Evolutionary conservation across 176 grass and related monocot genomes (phyloP).

Genomic region (Tillandsia fasciculata): DNA sequence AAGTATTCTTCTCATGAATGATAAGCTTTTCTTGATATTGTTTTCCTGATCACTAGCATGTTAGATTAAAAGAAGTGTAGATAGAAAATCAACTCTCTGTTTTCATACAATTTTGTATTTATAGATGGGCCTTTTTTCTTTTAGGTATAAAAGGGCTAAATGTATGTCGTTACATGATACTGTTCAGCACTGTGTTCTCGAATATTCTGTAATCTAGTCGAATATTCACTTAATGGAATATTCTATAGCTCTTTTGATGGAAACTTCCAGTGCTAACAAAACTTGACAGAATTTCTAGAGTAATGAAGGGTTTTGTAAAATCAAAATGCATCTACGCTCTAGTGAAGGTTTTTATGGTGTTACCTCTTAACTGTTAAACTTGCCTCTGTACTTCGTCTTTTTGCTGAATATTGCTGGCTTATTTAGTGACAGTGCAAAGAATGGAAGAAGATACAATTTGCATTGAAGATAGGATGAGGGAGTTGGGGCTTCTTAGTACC

Average conservation of each 20-base stretch:
- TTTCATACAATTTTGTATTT: background rate
- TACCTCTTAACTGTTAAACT: background rate
- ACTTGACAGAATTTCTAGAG: too few relatives aligned
- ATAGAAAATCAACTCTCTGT: background rate
- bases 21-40: background rate
- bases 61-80: background rate
- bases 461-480: slow-evolving; percentile 70
- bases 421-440: slow-evolving; percentile 60
- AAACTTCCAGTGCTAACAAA: too few relatives aligned
- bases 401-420: slow-evolving; percentile 20
- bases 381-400: slow-evolving; percentile 10
- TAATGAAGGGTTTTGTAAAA: too few relatives aligned
- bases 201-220: too few relatives aligned
- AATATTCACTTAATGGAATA: background rate
- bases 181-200: background rate
- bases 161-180: background rate
- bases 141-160: background rate
- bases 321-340: too few relatives aligned
- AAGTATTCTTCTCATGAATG: background rate
- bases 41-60: background rate
- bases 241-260: background rate
- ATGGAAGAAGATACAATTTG: slow-evolving; percentile 53
- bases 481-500: slow-evolving; percentile 34
- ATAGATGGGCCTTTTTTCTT: background rate
- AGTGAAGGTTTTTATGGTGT: background rate